Percentiles rank a stretch among this genome's conserved stretches.
Conservation (phyloP, 139 green algal species). For the Chlamydomonas urium region DNA sequence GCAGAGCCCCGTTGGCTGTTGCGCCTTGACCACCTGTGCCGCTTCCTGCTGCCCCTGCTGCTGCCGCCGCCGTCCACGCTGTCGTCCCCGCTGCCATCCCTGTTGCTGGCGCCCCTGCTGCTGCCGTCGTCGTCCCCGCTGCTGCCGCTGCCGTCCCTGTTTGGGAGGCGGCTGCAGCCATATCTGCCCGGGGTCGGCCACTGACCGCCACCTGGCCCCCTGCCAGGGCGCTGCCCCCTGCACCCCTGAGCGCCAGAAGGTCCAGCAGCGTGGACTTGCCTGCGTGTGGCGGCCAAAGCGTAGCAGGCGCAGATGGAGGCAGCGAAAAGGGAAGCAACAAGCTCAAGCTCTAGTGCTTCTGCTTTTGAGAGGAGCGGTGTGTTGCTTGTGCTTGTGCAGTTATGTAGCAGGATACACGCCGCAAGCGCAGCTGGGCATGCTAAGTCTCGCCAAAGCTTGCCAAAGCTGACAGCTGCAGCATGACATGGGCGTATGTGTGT, state of each 20-base stretch:
- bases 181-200: neutral
- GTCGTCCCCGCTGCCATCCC: neutral
- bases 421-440: neutral
- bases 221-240: neutral
- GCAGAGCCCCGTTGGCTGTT: too few species aligned
- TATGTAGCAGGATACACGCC: neutral
- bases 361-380: neutral
- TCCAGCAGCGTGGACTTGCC: constrained; percentile 58
- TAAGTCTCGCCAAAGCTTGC: too few species aligned
- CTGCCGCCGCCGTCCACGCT: too few species aligned
- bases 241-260: constrained; percentile 29
- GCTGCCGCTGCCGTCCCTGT: neutral
- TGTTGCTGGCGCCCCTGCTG: too few species aligned
- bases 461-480: too few species aligned
- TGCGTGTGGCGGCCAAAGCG: too few species aligned
- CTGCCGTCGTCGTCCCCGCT: too few species aligned
- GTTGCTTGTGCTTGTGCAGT: neutral
- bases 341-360: neutral
- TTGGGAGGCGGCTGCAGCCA: neutral
- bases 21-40: neutral
- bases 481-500: neutral
- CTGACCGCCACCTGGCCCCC: neutral
- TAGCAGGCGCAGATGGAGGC: too few species aligned
- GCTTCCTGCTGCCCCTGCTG: neutral
- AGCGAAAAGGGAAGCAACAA: too few species aligned